Percentiles rank a stretch among this genome's conserved stretches.
Conservation (phyloP, 2,329 filamentous ascomycete genomes). For the Pseudogymnoascus sp. region DNA sequence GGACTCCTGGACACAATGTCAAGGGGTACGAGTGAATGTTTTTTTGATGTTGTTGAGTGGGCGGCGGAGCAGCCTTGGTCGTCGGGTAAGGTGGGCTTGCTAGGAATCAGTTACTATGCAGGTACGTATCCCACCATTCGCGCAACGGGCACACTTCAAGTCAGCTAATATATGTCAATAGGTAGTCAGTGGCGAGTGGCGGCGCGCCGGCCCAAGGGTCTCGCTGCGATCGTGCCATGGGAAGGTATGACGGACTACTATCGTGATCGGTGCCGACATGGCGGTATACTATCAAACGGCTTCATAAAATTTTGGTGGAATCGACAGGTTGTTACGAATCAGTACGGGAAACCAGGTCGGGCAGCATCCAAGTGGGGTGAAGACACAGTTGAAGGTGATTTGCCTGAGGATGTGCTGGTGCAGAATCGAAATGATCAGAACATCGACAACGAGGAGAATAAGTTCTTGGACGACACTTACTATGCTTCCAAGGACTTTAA, state of each 20-base stretch:
- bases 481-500: conserved; percentile 39
- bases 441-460: conserved; percentile 38
- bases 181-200: conserved; percentile 45
- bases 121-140: conserved; percentile 19
- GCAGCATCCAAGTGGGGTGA: conserved; percentile 26
- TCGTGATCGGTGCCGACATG: conserved; percentile 50
- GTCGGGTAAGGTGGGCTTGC: conserved; percentile 40
- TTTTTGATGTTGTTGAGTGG: conserved; percentile 45
- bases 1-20: conserved; percentile 46
- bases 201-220: conserved; percentile 40
- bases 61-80: conserved; percentile 41
- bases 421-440: conserved; percentile 34
- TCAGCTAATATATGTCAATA: background rate
- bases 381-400: conserved; percentile 48
- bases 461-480: conserved; percentile 32
- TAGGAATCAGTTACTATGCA: conserved; percentile 45
- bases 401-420: conserved; percentile 37
- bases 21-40: conserved; percentile 40
- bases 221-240: conserved; percentile 45
- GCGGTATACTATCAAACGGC: conserved; percentile 49
- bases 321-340: conserved; percentile 56
- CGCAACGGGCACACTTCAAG: background rate
- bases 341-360: conserved; percentile 52
- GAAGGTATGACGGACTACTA: conserved; percentile 49
- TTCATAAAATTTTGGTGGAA: conserved; percentile 62